Conservation (phyloP, 2,329 filamentous ascomycete genomes). For the Penicillium sp. region DNA sequence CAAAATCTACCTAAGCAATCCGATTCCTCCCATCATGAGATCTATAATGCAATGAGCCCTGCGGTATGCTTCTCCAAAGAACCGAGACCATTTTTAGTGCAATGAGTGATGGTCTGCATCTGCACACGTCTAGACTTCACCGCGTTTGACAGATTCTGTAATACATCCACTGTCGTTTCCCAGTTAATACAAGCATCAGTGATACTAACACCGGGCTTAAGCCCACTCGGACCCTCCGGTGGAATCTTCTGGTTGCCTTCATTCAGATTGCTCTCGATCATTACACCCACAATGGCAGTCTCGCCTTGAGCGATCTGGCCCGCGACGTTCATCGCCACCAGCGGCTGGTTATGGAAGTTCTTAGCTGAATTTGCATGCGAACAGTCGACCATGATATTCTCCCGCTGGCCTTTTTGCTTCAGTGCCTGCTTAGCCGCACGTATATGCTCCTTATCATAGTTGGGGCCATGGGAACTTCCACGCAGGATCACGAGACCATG, state of each 20-base stretch:
- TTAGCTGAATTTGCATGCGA: constrained; percentile 98
- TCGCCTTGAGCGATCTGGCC: constrained; percentile 87
- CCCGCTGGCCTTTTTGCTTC: constrained; percentile 73
- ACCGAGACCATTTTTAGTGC: too few species aligned
- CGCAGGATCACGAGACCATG: constrained; percentile 96
- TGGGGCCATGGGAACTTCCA: constrained; percentile 86
- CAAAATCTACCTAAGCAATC: too few species aligned
- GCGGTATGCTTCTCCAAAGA: too few species aligned
- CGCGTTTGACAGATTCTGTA: constrained; percentile 62
- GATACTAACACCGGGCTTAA: constrained; percentile 90
- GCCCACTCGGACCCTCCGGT: constrained; percentile 67
- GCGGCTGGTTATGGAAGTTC: constrained; percentile 94
- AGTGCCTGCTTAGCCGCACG: constrained; percentile 73
- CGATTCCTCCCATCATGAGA: too few species aligned
- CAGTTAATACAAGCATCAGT: constrained; percentile 95
- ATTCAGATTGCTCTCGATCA: constrained; percentile 98
- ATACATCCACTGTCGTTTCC: constrained; percentile 74
- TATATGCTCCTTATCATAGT: constrained; percentile 85
- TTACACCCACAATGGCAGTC: constrained; percentile 85
- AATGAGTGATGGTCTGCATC: too few species aligned
- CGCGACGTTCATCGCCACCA: constrained; percentile 75
- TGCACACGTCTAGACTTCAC: too few species aligned
- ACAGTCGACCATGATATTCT: constrained; percentile 97
- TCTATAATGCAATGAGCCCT: too few species aligned
- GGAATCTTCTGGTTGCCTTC: constrained; percentile 88